A percentile compares a stretch with the other conserved stretches of the same genome.
Conservation (phyloP, 129 eudicot species). For the Flaveria ramosissima region DNA sequence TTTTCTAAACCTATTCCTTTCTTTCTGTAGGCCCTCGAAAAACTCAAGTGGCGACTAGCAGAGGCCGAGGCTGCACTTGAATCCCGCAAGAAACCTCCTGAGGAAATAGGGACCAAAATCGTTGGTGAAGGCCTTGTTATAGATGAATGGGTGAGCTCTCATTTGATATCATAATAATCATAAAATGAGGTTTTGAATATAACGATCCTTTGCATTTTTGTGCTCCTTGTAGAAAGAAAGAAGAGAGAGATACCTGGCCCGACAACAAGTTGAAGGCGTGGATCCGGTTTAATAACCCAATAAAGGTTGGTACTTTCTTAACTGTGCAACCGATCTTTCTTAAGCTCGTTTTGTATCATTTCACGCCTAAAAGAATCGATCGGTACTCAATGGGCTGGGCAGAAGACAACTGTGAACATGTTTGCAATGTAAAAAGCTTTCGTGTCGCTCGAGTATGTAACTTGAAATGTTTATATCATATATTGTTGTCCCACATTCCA, state of each 20-base stretch:
- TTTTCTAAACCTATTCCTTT: conserved; percentile 1
- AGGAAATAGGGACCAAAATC: conserved; percentile 45
- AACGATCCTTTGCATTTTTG: not conserved
- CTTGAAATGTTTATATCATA: conserved; percentile 26
- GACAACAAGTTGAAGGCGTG: conserved; percentile 39
- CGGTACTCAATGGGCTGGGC: conserved; percentile 25
- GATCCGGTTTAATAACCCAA: conserved; percentile 30
- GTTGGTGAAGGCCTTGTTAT: conserved; percentile 68
- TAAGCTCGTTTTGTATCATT: too few relatives aligned
- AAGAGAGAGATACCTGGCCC: conserved; percentile 37
- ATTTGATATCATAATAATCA: conserved; percentile 15
- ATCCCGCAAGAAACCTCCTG: conserved; percentile 57
- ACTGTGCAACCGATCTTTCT: not conserved
- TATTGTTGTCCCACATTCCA: conserved; percentile 21
- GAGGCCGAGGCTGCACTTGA: conserved; percentile 63
- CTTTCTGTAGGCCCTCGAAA: conserved; percentile 46
- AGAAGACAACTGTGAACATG: conserved; percentile 30
- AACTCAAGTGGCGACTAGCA: conserved; percentile 53
- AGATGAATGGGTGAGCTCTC: conserved; percentile 79
- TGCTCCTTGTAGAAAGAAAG: conserved; percentile 30
- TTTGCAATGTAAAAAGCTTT: conserved; percentile 42
- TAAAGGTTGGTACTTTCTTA: conserved; percentile 18
- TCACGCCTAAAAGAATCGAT: too few relatives aligned
- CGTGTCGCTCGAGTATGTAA: conserved; percentile 23
- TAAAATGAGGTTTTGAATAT: not conserved